Evolutionary conservation across 305 asterid species (phyloP).

Genomic region (Fraxinus nigra): DNA sequence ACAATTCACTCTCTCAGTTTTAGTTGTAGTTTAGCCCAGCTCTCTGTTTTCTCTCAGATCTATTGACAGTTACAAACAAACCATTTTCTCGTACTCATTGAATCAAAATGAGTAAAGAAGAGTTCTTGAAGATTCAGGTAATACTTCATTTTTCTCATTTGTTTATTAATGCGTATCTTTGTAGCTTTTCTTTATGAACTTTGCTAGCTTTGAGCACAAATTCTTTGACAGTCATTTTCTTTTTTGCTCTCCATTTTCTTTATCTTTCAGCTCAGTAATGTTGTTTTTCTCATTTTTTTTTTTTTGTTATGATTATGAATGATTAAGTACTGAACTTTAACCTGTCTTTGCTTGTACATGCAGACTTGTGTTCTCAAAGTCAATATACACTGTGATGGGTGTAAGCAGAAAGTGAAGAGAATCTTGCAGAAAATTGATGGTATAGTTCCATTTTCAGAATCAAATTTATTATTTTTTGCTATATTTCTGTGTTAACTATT

Average conservation of each 20-base stretch:
- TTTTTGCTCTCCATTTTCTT: neutral
- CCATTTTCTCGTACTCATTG: slow-evolving; percentile 21
- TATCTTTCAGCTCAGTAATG: neutral
- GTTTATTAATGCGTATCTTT: neutral
- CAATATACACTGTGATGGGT: slow-evolving; percentile 98
- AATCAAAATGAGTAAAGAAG: slow-evolving; percentile 84
- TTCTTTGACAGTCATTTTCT: slow-evolving; percentile 15
- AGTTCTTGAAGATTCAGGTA: slow-evolving; percentile 98
- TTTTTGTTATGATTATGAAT: slow-evolving; percentile 18
- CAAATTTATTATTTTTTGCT: neutral
- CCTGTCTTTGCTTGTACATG: slow-evolving; percentile 60
- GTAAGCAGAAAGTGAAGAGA: slow-evolving; percentile 92
- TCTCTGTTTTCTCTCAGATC: slow-evolving; percentile 38
- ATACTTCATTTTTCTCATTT: slow-evolving; percentile 17
- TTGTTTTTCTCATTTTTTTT: neutral
- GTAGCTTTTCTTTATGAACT: slow-evolving; percentile 22
- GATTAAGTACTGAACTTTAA: slow-evolving; percentile 41
- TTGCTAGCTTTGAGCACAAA: slow-evolving; percentile 29
- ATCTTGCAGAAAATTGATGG: slow-evolving; percentile 97
- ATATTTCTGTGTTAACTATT: neutral
- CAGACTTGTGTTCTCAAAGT: slow-evolving; percentile 99
- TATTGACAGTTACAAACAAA: slow-evolving; percentile 3
- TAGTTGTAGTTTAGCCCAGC: neutral
- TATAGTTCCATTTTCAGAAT: slow-evolving; percentile 24
- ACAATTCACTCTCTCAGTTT: neutral